Conservation (phyloP, 2,329 filamentous ascomycete species). For the Claviceps arundinis region DNA sequence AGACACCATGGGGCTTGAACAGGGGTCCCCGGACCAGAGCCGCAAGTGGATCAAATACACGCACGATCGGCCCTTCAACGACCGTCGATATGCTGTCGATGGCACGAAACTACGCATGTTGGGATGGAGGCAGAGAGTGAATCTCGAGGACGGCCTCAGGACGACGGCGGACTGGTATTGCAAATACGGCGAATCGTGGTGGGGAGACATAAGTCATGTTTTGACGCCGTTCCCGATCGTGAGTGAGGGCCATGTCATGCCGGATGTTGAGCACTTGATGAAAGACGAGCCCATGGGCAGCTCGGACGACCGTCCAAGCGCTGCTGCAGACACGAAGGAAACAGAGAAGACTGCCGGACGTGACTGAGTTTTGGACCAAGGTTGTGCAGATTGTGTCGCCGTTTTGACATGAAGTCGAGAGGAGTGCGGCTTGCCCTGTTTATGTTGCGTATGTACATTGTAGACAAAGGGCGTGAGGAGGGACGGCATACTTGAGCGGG, state of each 20-base stretch:
- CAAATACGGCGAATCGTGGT: constrained; percentile 53
- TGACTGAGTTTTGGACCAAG: not conserved
- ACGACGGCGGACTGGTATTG: constrained; percentile 59
- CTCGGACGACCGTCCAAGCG: constrained; percentile 9
- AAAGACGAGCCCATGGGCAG: constrained; percentile 20
- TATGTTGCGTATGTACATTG: not conserved
- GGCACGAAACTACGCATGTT: constrained; percentile 52
- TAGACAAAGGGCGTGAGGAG: not conserved
- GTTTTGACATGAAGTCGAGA: not conserved
- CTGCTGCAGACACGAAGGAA: constrained; percentile 7
- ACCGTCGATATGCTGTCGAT: constrained; percentile 60
- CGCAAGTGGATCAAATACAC: constrained; percentile 60
- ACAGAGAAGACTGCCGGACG: constrained; percentile 7
- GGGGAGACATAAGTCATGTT: constrained; percentile 57
- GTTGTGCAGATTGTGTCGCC: not conserved
- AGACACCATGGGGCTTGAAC: constrained; percentile 43
- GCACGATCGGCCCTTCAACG: constrained; percentile 66
- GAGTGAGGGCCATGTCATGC: constrained; percentile 39
- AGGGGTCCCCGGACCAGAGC: constrained; percentile 37
- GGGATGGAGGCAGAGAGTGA: constrained; percentile 56
- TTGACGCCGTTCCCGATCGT: constrained; percentile 55
- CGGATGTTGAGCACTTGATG: constrained; percentile 27
- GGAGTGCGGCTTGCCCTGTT: not conserved
- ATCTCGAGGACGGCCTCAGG: constrained; percentile 48
- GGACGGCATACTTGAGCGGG: not conserved